These are phyloP conservation scores for Pichia sp. DNA, from an alignment of 1,139 yeast species.

Conservation along the genomic window DNA sequence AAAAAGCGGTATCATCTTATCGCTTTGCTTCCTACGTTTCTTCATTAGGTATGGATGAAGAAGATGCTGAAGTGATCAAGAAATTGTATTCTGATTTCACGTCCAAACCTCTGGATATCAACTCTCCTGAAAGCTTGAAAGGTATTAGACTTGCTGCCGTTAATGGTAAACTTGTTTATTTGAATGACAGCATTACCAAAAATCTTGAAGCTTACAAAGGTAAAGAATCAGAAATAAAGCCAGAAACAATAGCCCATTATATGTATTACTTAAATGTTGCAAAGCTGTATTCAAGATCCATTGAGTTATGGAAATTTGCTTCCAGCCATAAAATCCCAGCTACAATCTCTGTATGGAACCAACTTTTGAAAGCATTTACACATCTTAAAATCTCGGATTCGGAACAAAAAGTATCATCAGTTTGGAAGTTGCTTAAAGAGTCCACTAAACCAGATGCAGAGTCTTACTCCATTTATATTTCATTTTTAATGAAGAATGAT, in stretches of 20 bases:
- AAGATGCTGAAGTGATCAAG: conserved; percentile 16
- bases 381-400: conserved; percentile 23
- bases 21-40: conserved; percentile 30
- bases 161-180: conserved; percentile 14
- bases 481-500: conserved; percentile 29
- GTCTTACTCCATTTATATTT: conserved; percentile 35
- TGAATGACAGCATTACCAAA: conserved; percentile 13
- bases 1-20: conserved; percentile 23
- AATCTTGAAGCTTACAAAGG: conserved; percentile 12
- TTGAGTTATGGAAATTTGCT: conserved; percentile 22
- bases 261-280: conserved; percentile 14
- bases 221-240: conserved; percentile 10
- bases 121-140: conserved; percentile 14
- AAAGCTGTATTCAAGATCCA: conserved; percentile 12
- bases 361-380: conserved; percentile 36
- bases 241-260: conserved; percentile 11
- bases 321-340: conserved; percentile 13
- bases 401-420: conserved; percentile 29
- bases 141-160: conserved; percentile 15
- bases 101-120: conserved; percentile 20
- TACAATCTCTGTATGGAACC: conserved; percentile 37
- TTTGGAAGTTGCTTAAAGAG: conserved; percentile 32
- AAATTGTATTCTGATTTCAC: conserved; percentile 3
- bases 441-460: conserved; percentile 25
- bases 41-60: conserved; percentile 33